phyloP scores from a whole-genome alignment of 1,284 basidiomycete genomes.

The Irpex sp. region DNA sequence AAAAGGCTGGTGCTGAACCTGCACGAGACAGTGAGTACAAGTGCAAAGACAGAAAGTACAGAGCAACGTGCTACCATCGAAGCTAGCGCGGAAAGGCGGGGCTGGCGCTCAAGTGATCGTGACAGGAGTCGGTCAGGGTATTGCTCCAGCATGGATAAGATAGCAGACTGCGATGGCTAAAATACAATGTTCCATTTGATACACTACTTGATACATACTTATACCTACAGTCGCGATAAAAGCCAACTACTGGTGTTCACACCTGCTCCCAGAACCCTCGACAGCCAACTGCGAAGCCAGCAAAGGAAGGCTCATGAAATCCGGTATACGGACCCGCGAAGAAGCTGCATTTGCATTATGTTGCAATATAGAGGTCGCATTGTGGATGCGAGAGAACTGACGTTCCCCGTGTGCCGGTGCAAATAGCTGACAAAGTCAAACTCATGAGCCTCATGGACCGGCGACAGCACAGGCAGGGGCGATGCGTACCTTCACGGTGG shows the following conservation, averaged over 20 bases:
- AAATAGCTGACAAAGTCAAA: constrained; percentile 52
- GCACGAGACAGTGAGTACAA: background rate
- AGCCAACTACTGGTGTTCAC: background rate
- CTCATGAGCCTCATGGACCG: background rate
- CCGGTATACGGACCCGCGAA: constrained; percentile 29
- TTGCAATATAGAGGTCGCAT: constrained; percentile 52
- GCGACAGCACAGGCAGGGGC: too few species aligned
- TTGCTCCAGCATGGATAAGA: background rate
- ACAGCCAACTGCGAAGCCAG: constrained; percentile 17
- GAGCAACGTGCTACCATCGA: background rate
- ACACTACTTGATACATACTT: background rate
- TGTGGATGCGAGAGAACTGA: constrained; percentile 48
- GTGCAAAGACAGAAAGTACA: background rate
- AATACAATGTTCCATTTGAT: background rate
- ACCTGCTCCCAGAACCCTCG: background rate
- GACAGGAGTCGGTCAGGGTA: background rate
- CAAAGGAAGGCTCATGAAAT: constrained; percentile 33
- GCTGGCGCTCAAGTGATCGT: background rate
- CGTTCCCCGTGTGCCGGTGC: constrained; percentile 50
- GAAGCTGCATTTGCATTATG: constrained; percentile 40
- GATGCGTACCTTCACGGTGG: constrained; percentile 72
- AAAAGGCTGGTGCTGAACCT: background rate
- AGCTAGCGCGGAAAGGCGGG: constrained; percentile 1
- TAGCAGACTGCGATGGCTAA: background rate
- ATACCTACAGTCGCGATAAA: background rate